Base-by-base conservation (phyloP, 257 asterid genomes). In the Solanum piurae region DNA sequence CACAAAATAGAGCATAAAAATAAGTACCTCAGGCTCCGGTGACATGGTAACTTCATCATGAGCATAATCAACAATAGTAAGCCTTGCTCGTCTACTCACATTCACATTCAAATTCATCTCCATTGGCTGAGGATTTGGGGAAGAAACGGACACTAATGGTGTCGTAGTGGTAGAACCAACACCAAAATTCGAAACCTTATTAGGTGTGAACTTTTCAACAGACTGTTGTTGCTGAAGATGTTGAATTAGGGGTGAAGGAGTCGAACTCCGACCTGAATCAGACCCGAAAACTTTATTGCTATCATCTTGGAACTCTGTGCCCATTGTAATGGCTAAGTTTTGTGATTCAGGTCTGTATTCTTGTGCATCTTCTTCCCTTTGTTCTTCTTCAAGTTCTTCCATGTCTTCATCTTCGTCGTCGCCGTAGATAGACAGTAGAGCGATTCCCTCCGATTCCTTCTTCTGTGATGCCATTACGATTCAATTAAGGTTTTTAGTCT, bases 1-100 rank as follows among this genome's bases (percentile, higher is more conserved):
- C 9, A 13, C 13, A 27, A 80, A 80, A 29, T 36, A 80, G 68
- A 80, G 27, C 25, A n/a, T 66, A 64, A 62, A 69, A 62, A 44
- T 13, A 42, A 12, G 87, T 87, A 95, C 99, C 98, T 95, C 99
- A 31, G 93, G 90, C 68, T 96, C 99, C n/a, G 98, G 98, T 52
- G 99, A 93, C 96, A 96, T 88, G 3, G 94, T 95, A 11, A 93
- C 95, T 89, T 95, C 99, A 89, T 95, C 99, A 5, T 96, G 98
- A 58, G 96, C 99, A 49, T 96, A 96, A 91, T 95, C 98, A 84
- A 95, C 98, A 44, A 95, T 95, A 21, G 95, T 89, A 87, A 92
- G 83, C 38, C 91, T 91, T 38, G 79, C 91, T 90, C 85, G 91
- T 75, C 90, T 91, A 87, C 20, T 89, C 86, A 6, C 71, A 87